phyloP scores from a whole-genome alignment of 2,329 filamentous ascomycete species.

The Neospermospora avenae region DNA sequence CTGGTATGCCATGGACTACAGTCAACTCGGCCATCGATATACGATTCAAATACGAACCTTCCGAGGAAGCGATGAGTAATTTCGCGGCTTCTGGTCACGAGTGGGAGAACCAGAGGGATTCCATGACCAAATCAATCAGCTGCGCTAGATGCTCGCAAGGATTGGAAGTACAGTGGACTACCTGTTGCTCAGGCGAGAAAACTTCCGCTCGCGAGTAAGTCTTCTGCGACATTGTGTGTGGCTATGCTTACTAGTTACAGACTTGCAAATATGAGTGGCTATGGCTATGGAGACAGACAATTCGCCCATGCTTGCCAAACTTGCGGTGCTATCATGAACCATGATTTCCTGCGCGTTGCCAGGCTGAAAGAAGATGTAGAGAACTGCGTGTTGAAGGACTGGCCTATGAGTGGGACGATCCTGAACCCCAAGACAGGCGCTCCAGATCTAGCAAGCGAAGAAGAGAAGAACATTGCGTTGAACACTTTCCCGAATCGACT shows the following conservation, averaged over 20 bases:
- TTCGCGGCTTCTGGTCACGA: slow-evolving; percentile 51
- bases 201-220: slow-evolving; percentile 36
- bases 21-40: slow-evolving; percentile 57
- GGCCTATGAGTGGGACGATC: slow-evolving; percentile 67
- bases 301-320: slow-evolving; percentile 48
- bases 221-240: slow-evolving; percentile 2
- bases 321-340: slow-evolving; percentile 51
- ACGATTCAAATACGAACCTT: slow-evolving; percentile 53
- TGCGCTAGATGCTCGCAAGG: slow-evolving; percentile 53
- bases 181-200: slow-evolving; percentile 40
- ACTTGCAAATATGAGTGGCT: slow-evolving; percentile 39
- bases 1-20: slow-evolving; percentile 63
- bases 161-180: slow-evolving; percentile 58
- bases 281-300: slow-evolving; percentile 58
- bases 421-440: slow-evolving; percentile 51
- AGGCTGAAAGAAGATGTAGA: slow-evolving; percentile 59
- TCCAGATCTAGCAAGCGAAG: slow-evolving; percentile 39
- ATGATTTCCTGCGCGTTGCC: slow-evolving; percentile 56
- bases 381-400: slow-evolving; percentile 42
- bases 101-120: slow-evolving; percentile 60
- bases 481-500: slow-evolving; percentile 57
- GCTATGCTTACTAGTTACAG: slow-evolving; percentile 15
- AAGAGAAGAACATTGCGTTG: slow-evolving; percentile 14
- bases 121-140: slow-evolving; percentile 43
- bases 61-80: slow-evolving; percentile 40